Evolutionary conservation across 148 eudicot genomes (phyloP), one percentile per base, ranked within the genome.

Genomic region (Heliosperma pusillum): DNA sequence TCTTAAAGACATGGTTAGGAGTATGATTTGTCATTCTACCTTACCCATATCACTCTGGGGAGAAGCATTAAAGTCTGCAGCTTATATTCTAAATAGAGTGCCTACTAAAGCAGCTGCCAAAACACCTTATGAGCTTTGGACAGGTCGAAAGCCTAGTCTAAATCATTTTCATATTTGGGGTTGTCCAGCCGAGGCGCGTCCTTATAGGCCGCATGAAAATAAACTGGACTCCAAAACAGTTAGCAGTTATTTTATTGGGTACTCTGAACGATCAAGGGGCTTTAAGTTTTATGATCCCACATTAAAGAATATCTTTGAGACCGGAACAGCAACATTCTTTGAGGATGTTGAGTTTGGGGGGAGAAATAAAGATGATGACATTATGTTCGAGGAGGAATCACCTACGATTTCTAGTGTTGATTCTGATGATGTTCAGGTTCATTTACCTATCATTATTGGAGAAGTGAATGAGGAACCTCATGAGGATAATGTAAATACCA

Each of bases 101-200:
- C 73, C 58, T 20, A 70, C 40, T 45, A 70, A 70, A 47, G 58
- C 59, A 25, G 17, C 73, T 70, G 15, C 15, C 11, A 45, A 70
- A 5, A 50, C 36, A 10, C 73, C 29, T 1, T 70, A 47, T 70
- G 59, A 70, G 11, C 59, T 66, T 19, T 66, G 44, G 70, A 66
- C 70, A 0, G 45, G 70, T 15, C 8, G 13, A 16, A 66, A 66
- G 21, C 70, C 65, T 19, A 68, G 71, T 68, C 71, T 68, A 40
- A 68, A 26, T 5, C 74, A 71, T 27, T 71, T 71, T 53, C 74
- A 71, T 55, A n/a, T 71, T 47, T 71, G 60, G 74, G 62, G 74
- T 21, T 52, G 61, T 53, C 74, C 74, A 71, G 42, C 42, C 8
- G 74, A 71, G 62, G 61, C 74, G 12, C 19, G 29, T 9, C 62